Evolutionary conservation across 1,284 basidiomycete species (phyloP).

Genomic region (Macrocystidia cucumis): DNA sequence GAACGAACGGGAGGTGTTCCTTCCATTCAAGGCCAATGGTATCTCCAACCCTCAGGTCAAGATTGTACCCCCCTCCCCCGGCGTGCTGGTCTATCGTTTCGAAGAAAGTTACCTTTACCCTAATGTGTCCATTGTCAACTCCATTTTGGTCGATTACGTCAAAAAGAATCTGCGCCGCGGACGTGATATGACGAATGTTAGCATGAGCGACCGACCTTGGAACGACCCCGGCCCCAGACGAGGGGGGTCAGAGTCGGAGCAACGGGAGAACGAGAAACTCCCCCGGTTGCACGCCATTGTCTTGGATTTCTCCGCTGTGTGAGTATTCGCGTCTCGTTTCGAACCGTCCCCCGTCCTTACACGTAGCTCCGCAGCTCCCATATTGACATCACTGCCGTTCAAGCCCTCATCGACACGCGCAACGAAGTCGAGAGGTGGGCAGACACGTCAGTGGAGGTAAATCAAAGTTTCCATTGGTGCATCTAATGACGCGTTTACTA

Average conservation of each 20-base stretch:
- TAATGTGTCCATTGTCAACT: constrained; percentile 79
- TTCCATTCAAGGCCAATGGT: constrained; percentile 64
- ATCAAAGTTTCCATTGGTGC: constrained; percentile 8
- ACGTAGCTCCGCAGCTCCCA: constrained; percentile 42
- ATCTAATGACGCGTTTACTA: constrained; percentile 3
- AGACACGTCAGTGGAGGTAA: constrained; percentile 71
- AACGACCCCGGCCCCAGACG: constrained; percentile 82
- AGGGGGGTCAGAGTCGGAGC: constrained; percentile 38
- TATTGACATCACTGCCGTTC: constrained; percentile 84
- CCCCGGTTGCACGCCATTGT: constrained; percentile 82
- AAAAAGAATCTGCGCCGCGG: constrained; percentile 75
- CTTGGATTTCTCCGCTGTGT: constrained; percentile 88
- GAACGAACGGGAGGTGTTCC: constrained; percentile 80
- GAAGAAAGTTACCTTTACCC: constrained; percentile 95
- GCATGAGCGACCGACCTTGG: constrained; percentile 81
- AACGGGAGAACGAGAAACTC: constrained; percentile 45
- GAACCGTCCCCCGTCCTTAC: constrained; percentile 1
- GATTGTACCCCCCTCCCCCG: constrained; percentile 76
- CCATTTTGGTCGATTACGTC: constrained; percentile 75
- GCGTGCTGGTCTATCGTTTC: constrained; percentile 88
- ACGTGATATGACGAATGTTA: constrained; percentile 58
- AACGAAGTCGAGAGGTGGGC: constrained; percentile 86
- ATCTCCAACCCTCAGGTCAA: constrained; percentile 68
- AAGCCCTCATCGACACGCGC: constrained; percentile 86
- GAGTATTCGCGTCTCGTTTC: constrained; percentile 19